Evolutionary conservation across 2,329 filamentous ascomycete species (phyloP), one percentile per base, ranked within the genome.

Genomic region (Claviceps capensis): DNA sequence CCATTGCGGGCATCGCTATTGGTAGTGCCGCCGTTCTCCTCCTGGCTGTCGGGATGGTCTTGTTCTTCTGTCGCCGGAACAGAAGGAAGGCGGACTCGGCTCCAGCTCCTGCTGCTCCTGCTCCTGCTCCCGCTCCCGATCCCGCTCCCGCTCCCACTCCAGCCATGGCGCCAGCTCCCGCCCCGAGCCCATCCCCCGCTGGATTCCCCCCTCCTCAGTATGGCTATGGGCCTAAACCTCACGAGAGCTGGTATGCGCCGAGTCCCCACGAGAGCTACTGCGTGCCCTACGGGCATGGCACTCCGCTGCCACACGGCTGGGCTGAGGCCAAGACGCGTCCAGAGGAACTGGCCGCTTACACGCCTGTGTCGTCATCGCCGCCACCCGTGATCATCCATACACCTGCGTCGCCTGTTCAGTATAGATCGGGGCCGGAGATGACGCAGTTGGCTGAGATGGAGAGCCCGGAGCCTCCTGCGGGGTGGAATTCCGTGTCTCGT

Each of bases 1-100:
- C 55, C 4, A 63, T 63, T 42, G 60, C 59, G 7, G 61, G 61
- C 23, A 60, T 61, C n/a, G 58, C 55, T 38, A 60, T 62, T 42
- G 61, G 58, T 40, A 54, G 56, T 9, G 57, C 56, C 2, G 59
- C 56, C 8, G 56, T 60, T 8, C 40, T 60, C 4, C 52, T 60
- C 22, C n/a, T 61, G 3, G 56, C 55, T 4, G 30, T 60, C 5
- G 56, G 56, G 8, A 47, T 56, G 38, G 34, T 48, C 19, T 37
- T 59, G 9, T 56, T 55, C 52, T 56, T 55, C 44, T 55, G 52
- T 37, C 56, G 55, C 8, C 57, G 54, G 13, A 50, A 42, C 5
- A n/a, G 23, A 23, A 16, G 34, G 16, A 52, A 47, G 16, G 40
- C 48, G 13, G 43, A 49, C 5, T 22, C 53, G 22, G 50, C 56